Base-by-base conservation (phyloP, 2,329 filamentous ascomycete genomes). In the Phaeosphaeriaceae sp. region DNA sequence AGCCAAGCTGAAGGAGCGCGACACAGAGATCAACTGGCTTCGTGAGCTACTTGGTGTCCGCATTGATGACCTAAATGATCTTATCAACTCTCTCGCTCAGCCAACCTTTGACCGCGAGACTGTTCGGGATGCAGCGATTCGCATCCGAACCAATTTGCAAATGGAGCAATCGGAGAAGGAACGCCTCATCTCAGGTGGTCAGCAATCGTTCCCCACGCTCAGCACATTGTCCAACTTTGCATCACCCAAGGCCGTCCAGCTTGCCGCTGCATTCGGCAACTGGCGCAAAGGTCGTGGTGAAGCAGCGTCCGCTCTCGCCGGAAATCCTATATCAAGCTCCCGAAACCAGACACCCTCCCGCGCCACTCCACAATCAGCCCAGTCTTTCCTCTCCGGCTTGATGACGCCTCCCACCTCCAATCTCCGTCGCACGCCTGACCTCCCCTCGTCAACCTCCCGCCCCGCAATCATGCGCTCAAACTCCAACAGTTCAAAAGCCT, bases 101-200 rank as follows among this genome's bases (percentile, higher is more conserved):
- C 87, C 92, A 4, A 79, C 81, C 20, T 94, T 90, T 69, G 87
- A 97, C 71, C 84, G 85, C 48, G 85, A 91, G 54, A 82, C 84
- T 5, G 89, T 97, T 56, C 90, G 89, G 63, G 92, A 97, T 69
- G 92, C 92, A 5, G 90, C 91, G 29, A 97, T 97, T 62, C 88
- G 94, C 44, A 86, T 99, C 52, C 90, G 91, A 70, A 90, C 94
- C 12, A 97, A 96, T 66, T 80, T 99, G 29, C 91, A 97, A 71
- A 99, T 99, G 94, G 93, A 99, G 73, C 90, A 95, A 70, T 91
- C 96, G 71, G 92, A 97, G 75, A 90, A 91, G 42, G 93, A 97
- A 73, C 84, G 94, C 51, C 87, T 90, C 1, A 83, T 90, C 75
- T 86, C 88, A 12, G 88, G 85, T 52, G 75, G 80, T 16, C 66